Evolutionary conservation across 2,329 filamentous ascomycete genomes (phyloP), one percentile per base, ranked within the genome.

Genomic region (Xylariales sp.): DNA sequence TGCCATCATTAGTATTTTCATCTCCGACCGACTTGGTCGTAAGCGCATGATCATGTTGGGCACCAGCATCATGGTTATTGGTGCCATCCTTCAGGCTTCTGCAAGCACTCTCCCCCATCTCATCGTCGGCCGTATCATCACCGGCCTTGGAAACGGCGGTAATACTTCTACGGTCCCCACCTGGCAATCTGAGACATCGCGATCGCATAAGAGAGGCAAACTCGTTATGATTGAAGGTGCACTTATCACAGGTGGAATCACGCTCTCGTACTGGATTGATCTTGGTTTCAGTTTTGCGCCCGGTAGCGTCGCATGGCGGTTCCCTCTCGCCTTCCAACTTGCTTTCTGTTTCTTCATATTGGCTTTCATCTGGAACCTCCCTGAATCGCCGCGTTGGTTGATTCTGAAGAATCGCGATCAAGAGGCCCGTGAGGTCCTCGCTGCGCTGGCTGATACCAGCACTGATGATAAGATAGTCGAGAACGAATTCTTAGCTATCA

Each of bases 211-310:
- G 71, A 81, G 87, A 56, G 87, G 86, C n/a, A 87, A 86, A 71
- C 79, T 88, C 32, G 86, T 89, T 75, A 87, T 88, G 85, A 83
- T 89, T 54, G 86, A 89, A 74, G 86, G 86, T 18, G 85, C 85
- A 5, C 79, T 88, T 61, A 87, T 89, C 69, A 87, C 85, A 0
- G 81, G 82, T 30, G 87, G 87, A 43, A 85, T 88, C 75, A 86
- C 84, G 74, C 80, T 88, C 28, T 84, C 83, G 3, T 89, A 89
- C 77, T 90, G 87, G 87, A 81, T 90, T 54, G 86, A 89, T 69
- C 84, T 87, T 49, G 87, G 86, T 23, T 81, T 88, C 69, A 85
- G 83, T 3, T 88, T 86, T 70, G 81, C 83, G 3, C 84, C 80
- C 1, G 81, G 81, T 54, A 83, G 82, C 10, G 81, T 86, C 30